Evolutionary conservation across 768 basidiomycete species (phyloP).

Genomic region (Serendipita sp.): DNA sequence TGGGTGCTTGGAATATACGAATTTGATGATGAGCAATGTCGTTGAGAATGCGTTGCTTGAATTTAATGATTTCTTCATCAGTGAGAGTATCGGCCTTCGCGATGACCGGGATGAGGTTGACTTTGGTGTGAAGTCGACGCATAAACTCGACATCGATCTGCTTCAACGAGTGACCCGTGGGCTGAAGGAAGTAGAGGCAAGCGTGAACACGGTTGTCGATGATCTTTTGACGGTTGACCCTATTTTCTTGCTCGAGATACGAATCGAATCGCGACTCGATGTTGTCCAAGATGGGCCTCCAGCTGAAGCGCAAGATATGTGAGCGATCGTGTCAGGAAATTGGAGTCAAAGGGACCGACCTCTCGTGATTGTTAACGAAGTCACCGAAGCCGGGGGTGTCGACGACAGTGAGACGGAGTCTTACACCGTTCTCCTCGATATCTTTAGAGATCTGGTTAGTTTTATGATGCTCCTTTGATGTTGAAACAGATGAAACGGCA

Average conservation of each 20-base stretch:
- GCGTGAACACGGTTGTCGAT: constrained; percentile 97
- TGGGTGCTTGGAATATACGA: constrained; percentile 94
- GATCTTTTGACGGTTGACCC: constrained; percentile 86
- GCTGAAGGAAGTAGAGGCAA: constrained; percentile 97
- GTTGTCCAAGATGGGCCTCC: constrained; percentile 97
- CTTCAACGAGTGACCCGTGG: constrained; percentile 98
- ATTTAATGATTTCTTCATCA: constrained; percentile 81
- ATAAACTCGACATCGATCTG: constrained; percentile 99
- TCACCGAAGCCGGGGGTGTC: constrained; percentile 99
- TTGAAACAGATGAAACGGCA: not conserved
- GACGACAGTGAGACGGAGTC: constrained; percentile 93
- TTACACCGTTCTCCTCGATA: constrained; percentile 96
- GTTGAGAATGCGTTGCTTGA: constrained; percentile 84
- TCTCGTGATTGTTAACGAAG: constrained; percentile 98
- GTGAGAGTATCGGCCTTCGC: constrained; percentile 97
- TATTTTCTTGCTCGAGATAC: constrained; percentile 96
- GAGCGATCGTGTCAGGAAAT: not conserved
- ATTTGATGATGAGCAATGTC: constrained; percentile 94
- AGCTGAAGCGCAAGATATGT: constrained; percentile 31
- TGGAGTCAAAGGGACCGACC: constrained; percentile 31
- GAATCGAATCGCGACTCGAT: constrained; percentile 96
- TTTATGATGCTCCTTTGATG: not conserved
- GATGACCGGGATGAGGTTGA: constrained; percentile 97
- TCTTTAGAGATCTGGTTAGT: constrained; percentile 37
- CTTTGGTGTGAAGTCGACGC: constrained; percentile 90